Evolutionary conservation across 768 basidiomycete species (phyloP).

Genomic region (Amanita muscaria): DNA sequence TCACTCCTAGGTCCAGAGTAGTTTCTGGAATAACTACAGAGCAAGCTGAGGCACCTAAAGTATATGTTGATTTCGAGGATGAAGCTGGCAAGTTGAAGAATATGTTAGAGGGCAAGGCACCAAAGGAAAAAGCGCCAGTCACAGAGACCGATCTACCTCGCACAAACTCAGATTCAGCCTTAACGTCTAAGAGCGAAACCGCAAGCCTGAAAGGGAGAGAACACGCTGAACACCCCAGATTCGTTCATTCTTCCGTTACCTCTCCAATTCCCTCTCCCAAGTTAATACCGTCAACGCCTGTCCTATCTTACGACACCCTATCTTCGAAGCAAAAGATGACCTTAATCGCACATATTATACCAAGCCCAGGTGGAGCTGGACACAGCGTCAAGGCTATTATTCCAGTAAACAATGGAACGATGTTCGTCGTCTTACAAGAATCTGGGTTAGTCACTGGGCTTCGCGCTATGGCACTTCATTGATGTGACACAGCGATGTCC

Average conservation of each 20-base stretch:
- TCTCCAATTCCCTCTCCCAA: constrained; percentile 34
- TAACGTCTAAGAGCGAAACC: constrained; percentile 19
- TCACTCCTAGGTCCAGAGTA: constrained; percentile 49
- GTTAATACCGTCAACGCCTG: constrained; percentile 30
- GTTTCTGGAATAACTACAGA: constrained; percentile 68
- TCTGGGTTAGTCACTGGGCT: constrained; percentile 44
- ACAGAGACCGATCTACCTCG: constrained; percentile 18
- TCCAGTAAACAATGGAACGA: constrained; percentile 30
- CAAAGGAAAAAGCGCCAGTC: constrained; percentile 26
- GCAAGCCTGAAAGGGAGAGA: constrained; percentile 22
- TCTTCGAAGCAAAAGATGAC: not conserved
- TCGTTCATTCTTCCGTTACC: constrained; percentile 37
- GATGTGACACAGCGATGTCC: constrained; percentile 36
- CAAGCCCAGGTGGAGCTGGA: constrained; percentile 31
- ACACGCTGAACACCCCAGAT: constrained; percentile 30
- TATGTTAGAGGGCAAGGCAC: constrained; percentile 49
- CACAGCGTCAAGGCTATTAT: constrained; percentile 39
- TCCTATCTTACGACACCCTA: constrained; percentile 23
- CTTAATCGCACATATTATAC: constrained; percentile 31
- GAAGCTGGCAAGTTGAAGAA: constrained; percentile 71
- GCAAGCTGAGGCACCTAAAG: constrained; percentile 68
- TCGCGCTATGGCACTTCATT: not conserved
- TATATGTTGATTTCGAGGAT: constrained; percentile 75
- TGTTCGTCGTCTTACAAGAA: constrained; percentile 49
- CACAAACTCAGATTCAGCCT: constrained; percentile 13